phyloP scores from a whole-genome alignment of 257 asterid genomes.

The Nicotiana undulata region DNA sequence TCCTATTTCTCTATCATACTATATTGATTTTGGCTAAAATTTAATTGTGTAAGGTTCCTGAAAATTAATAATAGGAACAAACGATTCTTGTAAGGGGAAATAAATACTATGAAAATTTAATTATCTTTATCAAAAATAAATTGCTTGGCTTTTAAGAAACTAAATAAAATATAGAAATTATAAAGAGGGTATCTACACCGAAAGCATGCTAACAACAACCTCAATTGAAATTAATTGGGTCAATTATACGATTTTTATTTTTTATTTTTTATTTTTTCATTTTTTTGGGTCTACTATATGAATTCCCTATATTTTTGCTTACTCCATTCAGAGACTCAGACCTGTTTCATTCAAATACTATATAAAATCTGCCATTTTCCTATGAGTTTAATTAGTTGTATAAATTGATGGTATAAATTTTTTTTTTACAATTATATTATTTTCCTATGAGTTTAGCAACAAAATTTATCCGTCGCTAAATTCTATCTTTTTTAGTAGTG shows the following conservation, averaged over 20 bases:
- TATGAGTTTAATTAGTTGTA: too few species aligned
- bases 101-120: too few species aligned
- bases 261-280: too few species aligned
- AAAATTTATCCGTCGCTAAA: too few species aligned
- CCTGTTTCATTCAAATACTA: background rate
- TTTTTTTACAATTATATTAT: too few species aligned
- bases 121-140: background rate
- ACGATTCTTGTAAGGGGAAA: too few species aligned
- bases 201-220: background rate
- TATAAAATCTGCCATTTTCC: too few species aligned
- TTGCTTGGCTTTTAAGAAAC: background rate
- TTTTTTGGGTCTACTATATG: background rate
- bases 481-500: too few species aligned
- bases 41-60: background rate
- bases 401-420: too few species aligned
- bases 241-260: background rate
- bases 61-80: background rate
- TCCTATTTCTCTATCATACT: background rate
- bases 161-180: background rate
- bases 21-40: background rate
- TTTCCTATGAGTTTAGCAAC: too few species aligned
- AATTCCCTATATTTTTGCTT: background rate
- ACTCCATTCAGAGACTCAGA: background rate
- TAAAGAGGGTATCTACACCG: background rate
- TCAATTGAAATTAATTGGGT: background rate